A percentile compares a stretch with the other conserved stretches of the same genome.
Evolutionary conservation across 352 stramenopile species (phyloP).

Genomic region (Thalassiosira livingstoniorum): DNA sequence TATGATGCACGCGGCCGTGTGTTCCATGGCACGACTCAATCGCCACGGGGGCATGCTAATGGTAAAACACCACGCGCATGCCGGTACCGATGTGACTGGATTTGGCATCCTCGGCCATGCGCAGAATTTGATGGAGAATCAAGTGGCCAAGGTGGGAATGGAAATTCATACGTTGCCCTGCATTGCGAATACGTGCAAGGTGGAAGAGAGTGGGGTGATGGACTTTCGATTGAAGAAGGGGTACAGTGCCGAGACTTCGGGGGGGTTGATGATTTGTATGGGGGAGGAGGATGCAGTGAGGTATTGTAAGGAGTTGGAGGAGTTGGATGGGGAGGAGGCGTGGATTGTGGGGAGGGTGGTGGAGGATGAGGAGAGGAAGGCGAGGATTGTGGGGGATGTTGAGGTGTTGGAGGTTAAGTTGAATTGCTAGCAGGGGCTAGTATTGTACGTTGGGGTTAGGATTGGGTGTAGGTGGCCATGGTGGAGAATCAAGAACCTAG

Average conservation of each 20-base stretch:
- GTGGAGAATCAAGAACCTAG: too few relatives aligned
- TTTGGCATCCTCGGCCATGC: constrained; percentile 95
- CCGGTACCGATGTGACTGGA: constrained; percentile 95
- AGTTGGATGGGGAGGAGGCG: constrained; percentile 89
- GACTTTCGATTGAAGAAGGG: constrained; percentile 92
- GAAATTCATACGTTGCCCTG: constrained; percentile 93
- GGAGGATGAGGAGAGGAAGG: constrained; percentile 76
- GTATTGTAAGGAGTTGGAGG: constrained; percentile 90
- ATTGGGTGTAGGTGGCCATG: not conserved
- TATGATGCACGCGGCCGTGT: constrained; percentile 91
- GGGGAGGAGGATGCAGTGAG: constrained; percentile 87
- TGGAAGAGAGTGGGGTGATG: constrained; percentile 90
- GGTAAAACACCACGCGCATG: constrained; percentile 92
- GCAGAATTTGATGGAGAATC: constrained; percentile 93
- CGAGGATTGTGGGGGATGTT: constrained; percentile 69
- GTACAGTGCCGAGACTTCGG: constrained; percentile 94
- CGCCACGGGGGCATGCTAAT: constrained; percentile 91
- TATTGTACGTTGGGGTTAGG: too few relatives aligned
- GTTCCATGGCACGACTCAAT: constrained; percentile 94
- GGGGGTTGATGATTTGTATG: constrained; percentile 92
- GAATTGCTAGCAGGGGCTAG: constrained; percentile 28
- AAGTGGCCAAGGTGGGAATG: constrained; percentile 89
- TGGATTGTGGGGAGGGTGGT: constrained; percentile 94
- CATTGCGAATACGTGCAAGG: constrained; percentile 89
- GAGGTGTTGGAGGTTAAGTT: constrained; percentile 74